Percentiles rank a stretch among this genome's conserved stretches.
Evolutionary conservation across 2,329 filamentous ascomycete genomes (phyloP).

Genomic region (Phyllosticta capitalensis): DNA sequence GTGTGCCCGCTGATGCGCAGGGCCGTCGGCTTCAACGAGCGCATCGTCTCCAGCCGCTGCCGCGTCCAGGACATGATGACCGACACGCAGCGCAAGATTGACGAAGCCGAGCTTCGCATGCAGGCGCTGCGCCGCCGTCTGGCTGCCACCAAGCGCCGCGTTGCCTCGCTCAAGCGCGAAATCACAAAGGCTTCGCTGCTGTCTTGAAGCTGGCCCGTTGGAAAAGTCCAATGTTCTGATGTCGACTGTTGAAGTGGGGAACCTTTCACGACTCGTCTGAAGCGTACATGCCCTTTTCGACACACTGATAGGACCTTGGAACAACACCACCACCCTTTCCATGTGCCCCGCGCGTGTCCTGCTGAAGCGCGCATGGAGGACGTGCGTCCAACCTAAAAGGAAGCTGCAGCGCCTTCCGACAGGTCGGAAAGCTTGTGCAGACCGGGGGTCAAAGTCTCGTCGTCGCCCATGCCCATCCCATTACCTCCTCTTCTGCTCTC

Average conservation of each 20-base stretch:
- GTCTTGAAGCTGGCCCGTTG: not conserved
- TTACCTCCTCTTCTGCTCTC: too few relatives aligned
- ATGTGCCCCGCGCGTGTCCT: too few relatives aligned
- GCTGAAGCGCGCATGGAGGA: not conserved
- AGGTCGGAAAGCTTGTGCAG: not conserved
- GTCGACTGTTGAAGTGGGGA: not conserved
- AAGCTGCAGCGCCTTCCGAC: not conserved
- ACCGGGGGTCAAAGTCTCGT: too few relatives aligned
- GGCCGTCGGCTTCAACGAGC: conserved; percentile 5
- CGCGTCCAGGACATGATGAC: conserved; percentile 6
- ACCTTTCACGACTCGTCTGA: not conserved
- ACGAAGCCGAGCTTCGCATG: not conserved
- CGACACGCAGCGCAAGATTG: conserved; percentile 2
- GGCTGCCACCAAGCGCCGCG: not conserved
- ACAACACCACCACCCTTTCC: not conserved
- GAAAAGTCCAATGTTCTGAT: too few relatives aligned
- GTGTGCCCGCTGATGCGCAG: conserved; percentile 8
- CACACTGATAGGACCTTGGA: not conserved
- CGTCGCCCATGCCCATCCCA: too few relatives aligned
- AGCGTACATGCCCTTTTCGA: not conserved
- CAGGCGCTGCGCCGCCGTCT: conserved; percentile 1
- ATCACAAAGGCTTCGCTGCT: too few relatives aligned
- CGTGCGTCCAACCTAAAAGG: too few relatives aligned
- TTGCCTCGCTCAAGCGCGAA: conserved; percentile 3
- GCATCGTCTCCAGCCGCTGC: conserved; percentile 5